Percentiles rank a stretch among this genome's conserved stretches.
Conservation (phyloP, 163 green algal genomes). For the Prototheca cutis region DNA sequence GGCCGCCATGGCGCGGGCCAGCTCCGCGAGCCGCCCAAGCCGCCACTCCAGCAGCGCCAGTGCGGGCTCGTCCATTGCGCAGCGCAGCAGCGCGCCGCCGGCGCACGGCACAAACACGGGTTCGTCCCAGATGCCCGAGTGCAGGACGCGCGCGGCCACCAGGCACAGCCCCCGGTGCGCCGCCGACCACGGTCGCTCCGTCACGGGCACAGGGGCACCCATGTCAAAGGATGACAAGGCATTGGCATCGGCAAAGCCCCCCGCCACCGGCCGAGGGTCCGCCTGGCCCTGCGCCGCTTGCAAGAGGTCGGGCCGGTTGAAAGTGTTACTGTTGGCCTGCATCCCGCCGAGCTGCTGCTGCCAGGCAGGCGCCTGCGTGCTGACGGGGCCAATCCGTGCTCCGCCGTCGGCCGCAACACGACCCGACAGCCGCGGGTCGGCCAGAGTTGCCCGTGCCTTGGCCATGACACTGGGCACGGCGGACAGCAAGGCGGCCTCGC, state of each 20-base stretch:
- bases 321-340: no score
- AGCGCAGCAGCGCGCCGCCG: slow-evolving; percentile 6
- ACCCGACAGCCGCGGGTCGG: slow-evolving; percentile 60
- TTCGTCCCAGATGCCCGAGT: slow-evolving; percentile 39
- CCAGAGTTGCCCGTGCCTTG: slow-evolving; percentile 46
- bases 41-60: slow-evolving; percentile 37
- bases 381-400: not conserved
- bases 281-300: no score
- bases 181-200: slow-evolving; percentile 42
- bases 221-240: slow-evolving; percentile 54
- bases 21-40: slow-evolving; percentile 40
- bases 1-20: slow-evolving; percentile 45
- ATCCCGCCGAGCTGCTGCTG: no score
- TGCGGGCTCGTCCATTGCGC: slow-evolving; percentile 7
- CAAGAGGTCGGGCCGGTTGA: no score
- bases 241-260: no score
- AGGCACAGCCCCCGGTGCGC: slow-evolving; percentile 69
- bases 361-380: no score
- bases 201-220: slow-evolving; percentile 36
- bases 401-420: not conserved
- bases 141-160: slow-evolving; percentile 59
- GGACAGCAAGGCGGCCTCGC: not conserved
- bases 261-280: no score
- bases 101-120: slow-evolving; percentile 22
- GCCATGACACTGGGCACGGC: not conserved